Evolutionary conservation across 768 basidiomycete genomes (phyloP).

Genomic region (Pisolithus albus): DNA sequence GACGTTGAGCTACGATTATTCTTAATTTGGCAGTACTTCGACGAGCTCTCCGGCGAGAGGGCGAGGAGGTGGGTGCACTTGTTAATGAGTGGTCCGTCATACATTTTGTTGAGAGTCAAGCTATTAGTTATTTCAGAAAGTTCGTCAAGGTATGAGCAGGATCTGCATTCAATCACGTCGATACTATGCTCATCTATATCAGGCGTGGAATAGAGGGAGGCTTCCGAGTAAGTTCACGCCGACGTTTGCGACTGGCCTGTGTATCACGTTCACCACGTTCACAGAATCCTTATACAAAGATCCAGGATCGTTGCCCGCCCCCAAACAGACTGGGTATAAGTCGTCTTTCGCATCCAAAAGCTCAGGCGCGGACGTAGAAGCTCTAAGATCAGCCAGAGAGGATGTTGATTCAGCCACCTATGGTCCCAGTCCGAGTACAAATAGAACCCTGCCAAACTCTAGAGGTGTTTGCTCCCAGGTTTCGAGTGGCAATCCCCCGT

Average conservation of each 20-base stretch:
- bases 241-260: constrained; percentile 10
- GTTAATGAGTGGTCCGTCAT: constrained; percentile 2
- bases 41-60: constrained; percentile 76
- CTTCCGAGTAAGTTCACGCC: constrained; percentile 43
- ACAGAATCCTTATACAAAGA: constrained; percentile 57
- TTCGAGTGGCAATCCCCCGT: too few relatives aligned
- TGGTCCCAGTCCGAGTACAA: constrained; percentile 13
- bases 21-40: constrained; percentile 67
- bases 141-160: constrained; percentile 64
- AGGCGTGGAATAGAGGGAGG: constrained; percentile 81
- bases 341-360: constrained; percentile 77
- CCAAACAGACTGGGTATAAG: constrained; percentile 74
- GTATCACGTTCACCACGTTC: background rate
- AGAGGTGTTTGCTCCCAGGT: too few relatives aligned
- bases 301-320: constrained; percentile 52
- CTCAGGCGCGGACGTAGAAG: constrained; percentile 50
- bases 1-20: constrained; percentile 8
- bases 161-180: constrained; percentile 1
- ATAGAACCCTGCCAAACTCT: too few relatives aligned
- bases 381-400: constrained; percentile 52
- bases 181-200: constrained; percentile 2
- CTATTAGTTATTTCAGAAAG: constrained; percentile 78
- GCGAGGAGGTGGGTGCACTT: constrained; percentile 55
- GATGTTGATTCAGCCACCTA: constrained; percentile 48
- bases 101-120: constrained; percentile 23